These are phyloP conservation scores for Trypanosoma avium DNA, from an alignment of 208 protist species.

Conservation along the genomic window DNA sequence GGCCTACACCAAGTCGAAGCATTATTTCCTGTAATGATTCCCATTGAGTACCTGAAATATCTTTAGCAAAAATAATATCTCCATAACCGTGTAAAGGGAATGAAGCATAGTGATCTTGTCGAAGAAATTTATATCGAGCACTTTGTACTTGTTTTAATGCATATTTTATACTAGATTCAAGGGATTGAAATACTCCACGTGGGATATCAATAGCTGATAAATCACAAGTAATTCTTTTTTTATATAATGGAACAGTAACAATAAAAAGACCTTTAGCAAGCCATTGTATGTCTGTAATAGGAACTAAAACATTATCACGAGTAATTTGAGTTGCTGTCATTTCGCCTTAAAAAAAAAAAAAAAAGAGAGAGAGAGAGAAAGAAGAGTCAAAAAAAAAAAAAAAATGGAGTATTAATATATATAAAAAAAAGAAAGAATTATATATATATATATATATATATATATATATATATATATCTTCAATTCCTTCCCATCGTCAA, in stretches of 20 bases:
- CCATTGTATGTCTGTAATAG: conserved; percentile 40
- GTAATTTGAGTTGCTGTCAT: background rate
- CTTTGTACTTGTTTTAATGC: conserved; percentile 17
- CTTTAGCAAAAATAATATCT: conserved; percentile 44
- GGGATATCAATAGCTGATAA: conserved; percentile 56
- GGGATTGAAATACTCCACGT: conserved; percentile 18
- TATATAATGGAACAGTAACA: conserved; percentile 31
- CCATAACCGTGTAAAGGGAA: conserved; percentile 49
- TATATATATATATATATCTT: background rate
- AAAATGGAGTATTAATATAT: background rate
- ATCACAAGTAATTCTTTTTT: conserved; percentile 45
- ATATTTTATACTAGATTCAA: conserved; percentile 13
- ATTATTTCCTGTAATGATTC: conserved; percentile 52
- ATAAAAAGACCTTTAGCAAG: conserved; percentile 55
- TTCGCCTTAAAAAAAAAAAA: background rate
- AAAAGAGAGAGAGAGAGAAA: background rate
- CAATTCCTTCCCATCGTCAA: too few relatives aligned
- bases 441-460: background rate
- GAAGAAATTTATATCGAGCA: conserved; percentile 38
- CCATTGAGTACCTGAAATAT: conserved; percentile 28
- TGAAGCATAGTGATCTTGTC: conserved; percentile 41
- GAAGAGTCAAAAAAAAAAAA: background rate
- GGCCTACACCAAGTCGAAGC: conserved; percentile 34
- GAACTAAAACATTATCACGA: conserved; percentile 32
- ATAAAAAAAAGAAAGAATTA: background rate